Evolutionary conservation across 352 stramenopile species (phyloP).

Genomic region (Phytophthora foliorum): DNA sequence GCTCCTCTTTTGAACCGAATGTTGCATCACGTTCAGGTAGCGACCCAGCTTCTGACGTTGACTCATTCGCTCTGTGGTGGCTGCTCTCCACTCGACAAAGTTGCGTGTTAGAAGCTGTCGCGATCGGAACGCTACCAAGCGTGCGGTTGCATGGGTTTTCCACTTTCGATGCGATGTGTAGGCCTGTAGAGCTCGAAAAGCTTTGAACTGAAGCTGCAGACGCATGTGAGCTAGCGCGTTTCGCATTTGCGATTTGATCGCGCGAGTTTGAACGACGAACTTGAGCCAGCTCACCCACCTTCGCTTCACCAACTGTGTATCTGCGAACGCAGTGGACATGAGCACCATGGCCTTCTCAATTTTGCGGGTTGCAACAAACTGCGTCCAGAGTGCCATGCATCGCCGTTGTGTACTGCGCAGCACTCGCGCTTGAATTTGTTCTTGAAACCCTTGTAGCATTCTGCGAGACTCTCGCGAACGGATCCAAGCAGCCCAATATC

Average conservation of each 20-base stretch:
- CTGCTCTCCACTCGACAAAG: conserved; percentile 40
- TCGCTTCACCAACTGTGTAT: conserved; percentile 25
- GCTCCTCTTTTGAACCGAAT: conserved; percentile 46
- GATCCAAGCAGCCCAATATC: conserved; percentile 35
- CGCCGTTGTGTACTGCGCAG: conserved; percentile 28
- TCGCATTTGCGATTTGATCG: conserved; percentile 33
- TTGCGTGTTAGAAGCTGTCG: not conserved
- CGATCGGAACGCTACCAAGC: not conserved
- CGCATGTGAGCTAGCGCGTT: conserved; percentile 41
- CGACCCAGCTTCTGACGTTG: conserved; percentile 35
- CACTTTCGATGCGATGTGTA: conserved; percentile 17
- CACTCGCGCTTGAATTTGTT: conserved; percentile 31
- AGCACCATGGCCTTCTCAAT: conserved; percentile 39
- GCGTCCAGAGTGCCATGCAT: conserved; percentile 31
- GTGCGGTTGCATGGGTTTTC: conserved; percentile 4
- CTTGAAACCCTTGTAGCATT: conserved; percentile 30
- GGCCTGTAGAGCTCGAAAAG: conserved; percentile 23
- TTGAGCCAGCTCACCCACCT: conserved; percentile 34
- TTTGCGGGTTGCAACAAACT: conserved; percentile 43
- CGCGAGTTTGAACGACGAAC: conserved; percentile 8
- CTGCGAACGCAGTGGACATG: conserved; percentile 39
- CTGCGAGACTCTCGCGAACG: conserved; percentile 17
- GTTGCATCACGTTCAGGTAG: conserved; percentile 52
- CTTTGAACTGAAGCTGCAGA: conserved; percentile 28
- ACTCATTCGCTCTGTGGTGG: not conserved